These are phyloP conservation scores for Seiridium cupressi DNA, from an alignment of 2,329 filamentous ascomycete genomes.

Conservation along the genomic window DNA sequence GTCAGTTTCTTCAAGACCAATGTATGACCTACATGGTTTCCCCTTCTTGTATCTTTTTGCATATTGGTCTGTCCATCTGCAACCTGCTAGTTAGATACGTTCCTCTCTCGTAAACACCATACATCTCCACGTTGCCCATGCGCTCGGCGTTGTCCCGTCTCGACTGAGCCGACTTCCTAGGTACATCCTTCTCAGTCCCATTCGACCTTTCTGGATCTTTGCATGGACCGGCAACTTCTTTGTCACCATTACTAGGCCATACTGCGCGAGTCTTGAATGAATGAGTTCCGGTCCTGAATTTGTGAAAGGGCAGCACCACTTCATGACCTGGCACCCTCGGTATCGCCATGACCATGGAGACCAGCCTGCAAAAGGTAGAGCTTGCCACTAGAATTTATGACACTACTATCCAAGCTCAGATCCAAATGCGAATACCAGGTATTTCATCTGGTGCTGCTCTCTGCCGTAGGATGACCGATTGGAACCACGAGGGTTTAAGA, in stretches of 20 bases:
- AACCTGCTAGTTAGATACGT: neutral
- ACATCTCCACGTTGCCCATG: conserved; percentile 12
- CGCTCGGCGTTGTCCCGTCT: conserved; percentile 17
- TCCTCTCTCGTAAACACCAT: neutral
- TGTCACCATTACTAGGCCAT: neutral
- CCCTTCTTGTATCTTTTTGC: neutral
- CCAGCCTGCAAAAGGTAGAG: neutral
- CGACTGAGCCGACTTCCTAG: conserved; percentile 19
- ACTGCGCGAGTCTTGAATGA: conserved; percentile 18
- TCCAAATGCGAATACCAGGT: too few species aligned
- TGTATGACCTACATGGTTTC: neutral
- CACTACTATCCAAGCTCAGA: too few species aligned
- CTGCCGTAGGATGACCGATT: too few species aligned
- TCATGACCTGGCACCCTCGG: neutral
- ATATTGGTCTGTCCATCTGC: neutral
- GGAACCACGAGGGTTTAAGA: too few species aligned
- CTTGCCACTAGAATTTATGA: too few species aligned
- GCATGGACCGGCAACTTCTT: neutral
- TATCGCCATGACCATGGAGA: neutral
- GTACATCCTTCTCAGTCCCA: conserved; percentile 5
- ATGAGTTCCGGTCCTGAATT: conserved; percentile 22
- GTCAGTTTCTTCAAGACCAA: neutral
- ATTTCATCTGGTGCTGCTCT: too few species aligned
- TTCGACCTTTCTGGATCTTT: neutral
- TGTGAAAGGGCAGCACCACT: conserved; percentile 8